A percentile compares a stretch with the other conserved stretches of the same genome.
Evolutionary conservation across 495 filamentous ascomycete species (phyloP).

Genomic region (Podospora pseudopauciseta): DNA sequence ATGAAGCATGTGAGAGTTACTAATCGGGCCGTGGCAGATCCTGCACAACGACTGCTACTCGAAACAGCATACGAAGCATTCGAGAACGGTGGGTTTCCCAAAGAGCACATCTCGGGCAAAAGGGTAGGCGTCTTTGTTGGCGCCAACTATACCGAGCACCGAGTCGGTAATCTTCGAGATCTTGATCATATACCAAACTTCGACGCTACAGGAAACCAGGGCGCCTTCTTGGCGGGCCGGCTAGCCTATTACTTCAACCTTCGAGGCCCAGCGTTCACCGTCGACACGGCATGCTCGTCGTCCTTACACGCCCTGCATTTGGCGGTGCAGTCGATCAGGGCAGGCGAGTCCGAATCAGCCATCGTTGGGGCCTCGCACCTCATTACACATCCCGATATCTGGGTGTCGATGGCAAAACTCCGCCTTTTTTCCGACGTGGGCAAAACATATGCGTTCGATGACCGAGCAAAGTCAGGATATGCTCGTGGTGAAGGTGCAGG

Average conservation of each 20-base stretch:
- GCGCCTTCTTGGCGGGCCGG: conserved; percentile 54
- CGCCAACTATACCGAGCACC: conserved; percentile 38
- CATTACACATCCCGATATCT: conserved; percentile 41
- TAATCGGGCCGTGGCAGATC: conserved; percentile 33
- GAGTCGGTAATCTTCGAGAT: conserved; percentile 38
- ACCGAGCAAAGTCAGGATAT: conserved; percentile 44
- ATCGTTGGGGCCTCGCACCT: conserved; percentile 48
- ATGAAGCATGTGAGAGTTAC: neutral
- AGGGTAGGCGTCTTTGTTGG: conserved; percentile 47
- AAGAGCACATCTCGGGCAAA: conserved; percentile 43
- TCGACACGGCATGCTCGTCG: conserved; percentile 86
- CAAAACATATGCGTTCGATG: conserved; percentile 40
- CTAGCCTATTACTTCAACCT: conserved; percentile 53
- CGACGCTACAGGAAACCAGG: conserved; percentile 42
- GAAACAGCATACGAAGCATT: conserved; percentile 52
- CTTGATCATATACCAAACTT: conserved; percentile 39
- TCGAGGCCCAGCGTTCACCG: conserved; percentile 57
- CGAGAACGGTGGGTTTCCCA: conserved; percentile 48
- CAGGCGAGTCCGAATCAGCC: conserved; percentile 44
- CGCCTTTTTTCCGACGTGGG: conserved; percentile 38
- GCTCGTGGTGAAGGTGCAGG: conserved; percentile 43
- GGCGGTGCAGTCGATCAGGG: conserved; percentile 75
- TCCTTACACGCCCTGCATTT: conserved; percentile 59
- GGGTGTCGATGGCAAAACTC: conserved; percentile 39
- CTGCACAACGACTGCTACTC: conserved; percentile 54